Base-by-base conservation (phyloP, 257 asterid species). In the Solanum boliviense region DNA sequence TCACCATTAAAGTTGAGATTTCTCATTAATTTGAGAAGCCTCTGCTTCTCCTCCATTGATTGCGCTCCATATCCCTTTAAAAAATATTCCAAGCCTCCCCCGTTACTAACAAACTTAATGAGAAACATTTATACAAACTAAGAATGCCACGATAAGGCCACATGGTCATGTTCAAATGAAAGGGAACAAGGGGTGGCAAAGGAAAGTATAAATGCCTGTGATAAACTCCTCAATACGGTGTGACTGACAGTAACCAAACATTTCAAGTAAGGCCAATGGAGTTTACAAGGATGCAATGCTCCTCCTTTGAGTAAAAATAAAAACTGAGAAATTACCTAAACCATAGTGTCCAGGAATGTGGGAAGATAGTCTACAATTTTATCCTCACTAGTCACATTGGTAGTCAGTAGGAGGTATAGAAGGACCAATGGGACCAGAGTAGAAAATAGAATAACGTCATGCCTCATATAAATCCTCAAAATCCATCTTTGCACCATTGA, bases 11-110 rank as follows among this genome's bases (percentile, higher is more conserved):
- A 95, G 88, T 97, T 96, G 89, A 97, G 96, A 90, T 97, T 97
- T 91, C 99, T 94, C 99, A 96, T 97, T 91, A 96, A 88, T 91
- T 96, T 97, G 89, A 92, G 93, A 89, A 97, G 95, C 91, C 98
- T 95, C 92, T 97, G 99, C 86, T 96, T 97, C 96, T 97, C 99
- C 89, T 97, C 99, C 16, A 95, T 95, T 76, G 99, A 96, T 88
- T 97, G 99, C n/a, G 97, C 95, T 88, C 98, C 99, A 85, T 95
- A 94, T 71, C 98, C 98, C 98, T 95, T 91, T n/a, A 70, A 68
- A 65, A 23, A 85, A 67, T 36, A 32, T 23, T 36, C 87, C 75
- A 39, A 70, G 41, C 83, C 52, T 68, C 25, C 13, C 32, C 32
- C 87, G 32, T 65, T 85, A 70, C 78, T 34, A 84, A 41, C 25